phyloP scores from a whole-genome alignment of 495 filamentous ascomycete species.

The Aspergillus incahuasiensis region DNA sequence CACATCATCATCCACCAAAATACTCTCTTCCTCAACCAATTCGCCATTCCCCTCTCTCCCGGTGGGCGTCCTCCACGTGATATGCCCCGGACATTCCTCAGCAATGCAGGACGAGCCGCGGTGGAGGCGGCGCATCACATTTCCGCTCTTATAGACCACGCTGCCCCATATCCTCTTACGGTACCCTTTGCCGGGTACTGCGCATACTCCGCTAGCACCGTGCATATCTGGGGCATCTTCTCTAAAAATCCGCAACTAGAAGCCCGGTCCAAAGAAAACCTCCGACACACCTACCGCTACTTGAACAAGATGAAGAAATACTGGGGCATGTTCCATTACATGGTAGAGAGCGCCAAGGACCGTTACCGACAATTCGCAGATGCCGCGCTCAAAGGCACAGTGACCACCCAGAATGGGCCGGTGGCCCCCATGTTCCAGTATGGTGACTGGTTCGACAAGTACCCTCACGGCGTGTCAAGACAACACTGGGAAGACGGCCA shows the following conservation, averaged over 20 bases:
- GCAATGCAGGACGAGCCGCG: conserved; percentile 67
- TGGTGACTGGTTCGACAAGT: conserved; percentile 95
- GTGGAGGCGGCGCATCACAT: conserved; percentile 88
- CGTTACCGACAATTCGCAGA: conserved; percentile 84
- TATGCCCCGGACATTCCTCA: conserved; percentile 75
- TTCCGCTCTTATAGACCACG: conserved; percentile 75
- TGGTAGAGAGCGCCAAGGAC: conserved; percentile 88
- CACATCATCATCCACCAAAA: conserved; percentile 89
- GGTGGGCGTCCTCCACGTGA: conserved; percentile 63
- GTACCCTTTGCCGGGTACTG: conserved; percentile 94
- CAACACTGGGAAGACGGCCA: conserved; percentile 75
- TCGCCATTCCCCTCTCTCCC: conserved; percentile 71
- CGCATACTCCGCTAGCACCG: conserved; percentile 85
- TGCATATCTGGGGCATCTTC: conserved; percentile 90
- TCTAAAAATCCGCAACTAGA: conserved; percentile 73
- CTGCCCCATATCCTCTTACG: conserved; percentile 71
- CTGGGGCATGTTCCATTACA: conserved; percentile 97
- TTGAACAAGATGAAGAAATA: conserved; percentile 91
- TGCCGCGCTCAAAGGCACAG: conserved; percentile 50
- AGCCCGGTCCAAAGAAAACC: conserved; percentile 72
- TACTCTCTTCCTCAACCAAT: conserved; percentile 84
- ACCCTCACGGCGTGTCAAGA: conserved; percentile 85
- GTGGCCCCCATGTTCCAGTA: conserved; percentile 78
- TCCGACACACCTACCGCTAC: conserved; percentile 86
- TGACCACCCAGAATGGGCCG: conserved; percentile 45